These are phyloP conservation scores for Neonothopanus nambi DNA, from an alignment of 1,284 basidiomycete genomes.

Conservation along the genomic window DNA sequence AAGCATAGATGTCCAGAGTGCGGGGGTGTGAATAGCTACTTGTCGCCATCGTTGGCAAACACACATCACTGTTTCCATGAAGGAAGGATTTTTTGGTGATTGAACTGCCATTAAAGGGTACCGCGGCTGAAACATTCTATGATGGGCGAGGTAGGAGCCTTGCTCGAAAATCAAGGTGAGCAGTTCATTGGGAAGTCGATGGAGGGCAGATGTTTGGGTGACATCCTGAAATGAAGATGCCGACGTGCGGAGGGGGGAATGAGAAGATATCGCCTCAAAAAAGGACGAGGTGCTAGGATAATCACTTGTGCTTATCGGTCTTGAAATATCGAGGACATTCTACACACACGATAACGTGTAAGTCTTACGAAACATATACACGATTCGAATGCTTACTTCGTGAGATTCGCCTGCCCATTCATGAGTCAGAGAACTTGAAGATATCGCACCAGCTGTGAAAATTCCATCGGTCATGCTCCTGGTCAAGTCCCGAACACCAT, in stretches of 20 bases:
- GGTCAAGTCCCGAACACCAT: slow-evolving; percentile 9
- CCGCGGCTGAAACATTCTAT: slow-evolving; percentile 12
- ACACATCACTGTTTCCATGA: slow-evolving; percentile 15
- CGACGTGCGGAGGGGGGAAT: too few species aligned
- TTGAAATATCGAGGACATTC: too few species aligned
- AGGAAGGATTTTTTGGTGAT: slow-evolving; percentile 12
- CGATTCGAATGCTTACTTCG: background rate
- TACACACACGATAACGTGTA: too few species aligned
- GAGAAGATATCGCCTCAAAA: too few species aligned
- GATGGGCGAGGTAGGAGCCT: slow-evolving; percentile 15
- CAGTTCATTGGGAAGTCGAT: slow-evolving; percentile 18
- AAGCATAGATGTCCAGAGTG: slow-evolving; percentile 16
- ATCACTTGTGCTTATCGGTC: too few species aligned
- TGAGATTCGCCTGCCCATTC: slow-evolving; percentile 1
- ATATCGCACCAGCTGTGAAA: background rate
- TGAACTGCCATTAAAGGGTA: slow-evolving; percentile 15
- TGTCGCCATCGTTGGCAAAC: slow-evolving; percentile 18
- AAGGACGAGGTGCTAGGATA: too few species aligned
- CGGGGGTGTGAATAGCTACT: slow-evolving; percentile 16
- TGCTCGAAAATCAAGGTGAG: slow-evolving; percentile 17
- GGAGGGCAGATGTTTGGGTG: too few species aligned
- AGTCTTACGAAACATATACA: too few species aligned
- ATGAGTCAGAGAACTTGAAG: background rate
- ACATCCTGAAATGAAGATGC: too few species aligned
- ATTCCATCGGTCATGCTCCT: slow-evolving; percentile 16